These are phyloP conservation scores for Saturnispora zaruensis DNA, from an alignment of 805 yeast species.

Conservation along the genomic window DNA sequence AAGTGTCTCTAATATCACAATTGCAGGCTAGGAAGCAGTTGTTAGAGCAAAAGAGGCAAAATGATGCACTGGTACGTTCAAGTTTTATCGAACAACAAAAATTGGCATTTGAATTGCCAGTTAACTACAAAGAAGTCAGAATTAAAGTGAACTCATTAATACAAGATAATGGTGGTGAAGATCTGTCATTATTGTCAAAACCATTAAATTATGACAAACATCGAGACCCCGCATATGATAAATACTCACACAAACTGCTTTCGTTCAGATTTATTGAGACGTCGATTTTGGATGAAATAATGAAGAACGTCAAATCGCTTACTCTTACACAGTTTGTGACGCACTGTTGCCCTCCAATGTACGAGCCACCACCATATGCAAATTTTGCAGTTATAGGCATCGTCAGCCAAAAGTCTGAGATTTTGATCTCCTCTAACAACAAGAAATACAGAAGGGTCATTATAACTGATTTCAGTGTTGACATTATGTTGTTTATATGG, in stretches of 20 bases:
- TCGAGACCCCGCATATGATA: slow-evolving; percentile 27
- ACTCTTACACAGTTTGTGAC: slow-evolving; percentile 52
- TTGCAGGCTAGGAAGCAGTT: neutral
- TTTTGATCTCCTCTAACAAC: slow-evolving; percentile 36
- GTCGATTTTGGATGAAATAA: slow-evolving; percentile 27
- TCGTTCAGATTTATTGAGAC: slow-evolving; percentile 39
- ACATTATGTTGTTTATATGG: slow-evolving; percentile 53
- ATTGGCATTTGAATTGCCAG: slow-evolving; percentile 7
- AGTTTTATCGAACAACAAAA: neutral
- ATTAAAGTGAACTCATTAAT: neutral
- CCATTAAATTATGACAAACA: slow-evolving; percentile 1
- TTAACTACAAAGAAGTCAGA: slow-evolving; percentile 2
- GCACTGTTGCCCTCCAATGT: slow-evolving; percentile 61
- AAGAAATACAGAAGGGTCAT: slow-evolving; percentile 52
- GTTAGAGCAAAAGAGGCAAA: slow-evolving; percentile 1
- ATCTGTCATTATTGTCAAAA: neutral
- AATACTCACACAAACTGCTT: slow-evolving; percentile 36
- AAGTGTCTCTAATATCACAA: neutral
- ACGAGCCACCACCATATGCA: slow-evolving; percentile 55
- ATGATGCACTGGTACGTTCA: neutral
- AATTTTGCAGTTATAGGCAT: slow-evolving; percentile 82
- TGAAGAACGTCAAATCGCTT: slow-evolving; percentile 46
- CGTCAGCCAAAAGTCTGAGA: slow-evolving; percentile 47
- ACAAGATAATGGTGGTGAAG: neutral
- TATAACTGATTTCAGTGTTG: slow-evolving; percentile 55